Conservation (phyloP, 1,139 yeast genomes). For the Wickerhamomyces sp. region DNA sequence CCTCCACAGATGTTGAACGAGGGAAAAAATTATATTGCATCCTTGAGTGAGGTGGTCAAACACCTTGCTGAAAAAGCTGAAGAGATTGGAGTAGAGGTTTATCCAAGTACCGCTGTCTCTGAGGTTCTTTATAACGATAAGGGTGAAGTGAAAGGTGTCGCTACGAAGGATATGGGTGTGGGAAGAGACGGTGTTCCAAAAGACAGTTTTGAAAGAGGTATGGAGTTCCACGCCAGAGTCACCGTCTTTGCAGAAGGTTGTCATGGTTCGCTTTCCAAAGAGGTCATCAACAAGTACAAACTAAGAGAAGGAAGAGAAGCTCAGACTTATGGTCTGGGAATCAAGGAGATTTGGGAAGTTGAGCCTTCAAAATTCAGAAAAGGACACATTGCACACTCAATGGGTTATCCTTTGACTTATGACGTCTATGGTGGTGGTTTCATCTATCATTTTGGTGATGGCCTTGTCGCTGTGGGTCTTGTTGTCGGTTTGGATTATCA, state of each 20-base stretch:
- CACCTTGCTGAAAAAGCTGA: constrained; percentile 87
- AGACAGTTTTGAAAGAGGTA: constrained; percentile 82
- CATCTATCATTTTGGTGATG: constrained; percentile 94
- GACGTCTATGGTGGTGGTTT: constrained; percentile 94
- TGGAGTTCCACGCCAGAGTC: constrained; percentile 89
- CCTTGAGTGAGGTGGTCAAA: constrained; percentile 75
- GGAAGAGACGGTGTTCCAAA: constrained; percentile 71
- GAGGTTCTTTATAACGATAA: constrained; percentile 63
- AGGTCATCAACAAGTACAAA: constrained; percentile 61
- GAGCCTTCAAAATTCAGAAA: constrained; percentile 70
- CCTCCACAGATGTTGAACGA: constrained; percentile 87
- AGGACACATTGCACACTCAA: constrained; percentile 81
- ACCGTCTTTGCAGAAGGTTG: constrained; percentile 96
- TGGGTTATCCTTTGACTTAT: constrained; percentile 80
- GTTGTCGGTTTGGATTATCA: constrained; percentile 90
- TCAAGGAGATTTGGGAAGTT: constrained; percentile 98
- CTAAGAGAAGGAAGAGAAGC: constrained; percentile 62
- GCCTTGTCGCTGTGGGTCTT: constrained; percentile 81
- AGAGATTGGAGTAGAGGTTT: constrained; percentile 87
- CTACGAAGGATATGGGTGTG: constrained; percentile 89
- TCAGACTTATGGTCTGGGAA: constrained; percentile 92
- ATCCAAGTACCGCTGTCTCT: constrained; percentile 87
- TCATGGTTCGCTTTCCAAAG: constrained; percentile 87
- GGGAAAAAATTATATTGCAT: constrained; percentile 79
- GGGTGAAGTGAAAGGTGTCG: constrained; percentile 76